phyloP scores from a whole-genome alignment of 768 basidiomycete species.

The Tremella mesenterica region DNA sequence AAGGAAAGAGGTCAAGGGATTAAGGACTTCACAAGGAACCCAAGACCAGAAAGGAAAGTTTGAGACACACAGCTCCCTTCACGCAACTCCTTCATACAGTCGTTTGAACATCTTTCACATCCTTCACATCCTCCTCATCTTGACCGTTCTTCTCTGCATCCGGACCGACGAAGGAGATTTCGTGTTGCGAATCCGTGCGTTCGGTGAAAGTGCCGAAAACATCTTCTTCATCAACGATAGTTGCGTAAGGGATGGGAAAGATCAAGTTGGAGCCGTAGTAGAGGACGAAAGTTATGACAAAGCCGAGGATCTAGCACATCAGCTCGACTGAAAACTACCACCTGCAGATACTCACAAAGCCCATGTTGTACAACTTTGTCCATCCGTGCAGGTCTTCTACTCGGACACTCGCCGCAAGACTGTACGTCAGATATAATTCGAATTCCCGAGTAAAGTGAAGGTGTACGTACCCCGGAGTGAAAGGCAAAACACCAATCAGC shows the following conservation, averaged over 20 bases:
- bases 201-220: slow-evolving; percentile 1
- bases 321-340: neutral
- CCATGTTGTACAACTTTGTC: neutral
- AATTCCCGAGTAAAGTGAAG: neutral
- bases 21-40: too few species aligned
- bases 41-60: too few species aligned
- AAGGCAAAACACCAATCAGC: neutral
- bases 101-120: too few species aligned
- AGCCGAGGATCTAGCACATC: neutral
- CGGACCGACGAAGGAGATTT: too few species aligned
- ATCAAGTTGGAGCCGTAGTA: neutral
- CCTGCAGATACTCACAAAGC: neutral
- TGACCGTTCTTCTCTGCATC: too few species aligned
- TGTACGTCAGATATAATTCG: neutral
- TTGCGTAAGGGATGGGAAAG: neutral
- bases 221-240: neutral
- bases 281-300: neutral
- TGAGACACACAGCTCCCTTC: too few species aligned
- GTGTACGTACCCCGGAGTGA: neutral
- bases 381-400: neutral
- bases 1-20: too few species aligned
- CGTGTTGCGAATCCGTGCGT: too few species aligned
- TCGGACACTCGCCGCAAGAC: neutral
- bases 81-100: too few species aligned
- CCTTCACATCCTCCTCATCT: too few species aligned